Conservation (phyloP, 2,329 filamentous ascomycete genomes). For the Fusarium domesticum region DNA sequence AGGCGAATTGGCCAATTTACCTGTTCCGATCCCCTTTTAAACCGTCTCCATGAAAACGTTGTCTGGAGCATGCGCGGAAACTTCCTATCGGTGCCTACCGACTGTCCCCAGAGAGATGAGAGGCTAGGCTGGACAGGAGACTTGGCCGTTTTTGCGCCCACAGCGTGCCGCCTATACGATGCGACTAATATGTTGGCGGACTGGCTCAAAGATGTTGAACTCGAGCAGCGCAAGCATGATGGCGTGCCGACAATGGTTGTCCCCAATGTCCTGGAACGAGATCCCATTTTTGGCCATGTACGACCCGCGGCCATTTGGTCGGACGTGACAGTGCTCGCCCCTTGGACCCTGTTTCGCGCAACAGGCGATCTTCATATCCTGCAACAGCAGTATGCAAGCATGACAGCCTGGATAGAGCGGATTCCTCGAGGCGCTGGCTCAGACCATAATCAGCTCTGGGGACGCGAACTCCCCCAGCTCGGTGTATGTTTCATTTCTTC, state of each 20-base stretch:
- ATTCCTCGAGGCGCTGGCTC: constrained; percentile 1
- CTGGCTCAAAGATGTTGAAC: constrained; percentile 4
- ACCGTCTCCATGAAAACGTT: constrained; percentile 52
- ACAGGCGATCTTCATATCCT: constrained; percentile 37
- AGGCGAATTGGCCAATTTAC: constrained; percentile 46
- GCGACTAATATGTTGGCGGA: constrained; percentile 46
- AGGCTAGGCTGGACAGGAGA: constrained; percentile 53
- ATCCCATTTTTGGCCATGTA: neutral
- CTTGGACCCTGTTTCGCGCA: constrained; percentile 38
- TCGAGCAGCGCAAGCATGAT: constrained; percentile 1
- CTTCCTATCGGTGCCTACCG: constrained; percentile 54
- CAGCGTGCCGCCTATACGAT: constrained; percentile 53
- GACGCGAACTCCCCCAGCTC: neutral
- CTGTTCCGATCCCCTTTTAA: constrained; percentile 50
- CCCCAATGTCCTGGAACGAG: constrained; percentile 1
- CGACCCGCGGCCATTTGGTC: constrained; percentile 36
- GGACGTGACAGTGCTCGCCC: constrained; percentile 37
- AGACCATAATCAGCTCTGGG: neutral
- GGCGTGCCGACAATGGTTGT: constrained; percentile 1
- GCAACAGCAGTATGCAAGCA: constrained; percentile 34
- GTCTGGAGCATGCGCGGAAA: constrained; percentile 56
- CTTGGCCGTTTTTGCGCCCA: constrained; percentile 46
- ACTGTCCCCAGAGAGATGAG: constrained; percentile 55
- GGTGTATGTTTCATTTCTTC: neutral
- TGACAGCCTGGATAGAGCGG: constrained; percentile 37